Evolutionary conservation across 768 basidiomycete genomes (phyloP).

Genomic region (Lyophyllum semitale): DNA sequence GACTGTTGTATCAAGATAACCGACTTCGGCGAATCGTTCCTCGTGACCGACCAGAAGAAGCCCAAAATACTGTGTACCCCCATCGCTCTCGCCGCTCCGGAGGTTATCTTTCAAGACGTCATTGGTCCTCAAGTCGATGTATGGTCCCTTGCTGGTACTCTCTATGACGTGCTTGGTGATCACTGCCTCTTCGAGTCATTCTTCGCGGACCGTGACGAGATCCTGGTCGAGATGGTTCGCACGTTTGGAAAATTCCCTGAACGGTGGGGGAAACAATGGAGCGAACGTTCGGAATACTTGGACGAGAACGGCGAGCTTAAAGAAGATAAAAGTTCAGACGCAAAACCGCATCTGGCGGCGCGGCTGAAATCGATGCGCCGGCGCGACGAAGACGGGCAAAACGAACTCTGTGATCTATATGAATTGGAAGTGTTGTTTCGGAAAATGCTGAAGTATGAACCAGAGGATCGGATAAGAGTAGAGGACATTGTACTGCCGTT

Average conservation of each 20-base stretch:
- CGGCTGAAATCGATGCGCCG: not conserved
- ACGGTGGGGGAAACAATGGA: slow-evolving; percentile 4
- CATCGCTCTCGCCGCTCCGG: slow-evolving; percentile 7
- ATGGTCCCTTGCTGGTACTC: slow-evolving; percentile 4
- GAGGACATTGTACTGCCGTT: slow-evolving; percentile 9
- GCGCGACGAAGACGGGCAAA: not conserved
- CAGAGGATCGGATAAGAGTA: slow-evolving; percentile 4
- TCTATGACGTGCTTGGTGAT: slow-evolving; percentile 7
- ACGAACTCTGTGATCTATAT: slow-evolving; percentile 4
- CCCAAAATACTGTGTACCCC: not conserved
- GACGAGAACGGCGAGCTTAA: slow-evolving; percentile 2
- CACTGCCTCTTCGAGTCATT: slow-evolving; percentile 1
- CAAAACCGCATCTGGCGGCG: not conserved
- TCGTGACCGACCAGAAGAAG: not conserved
- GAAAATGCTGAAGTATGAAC: slow-evolving; percentile 5
- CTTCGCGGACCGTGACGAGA: slow-evolving; percentile 2
- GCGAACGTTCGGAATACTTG: not conserved
- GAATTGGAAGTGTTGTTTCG: slow-evolving; percentile 1
- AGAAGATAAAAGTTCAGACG: no score
- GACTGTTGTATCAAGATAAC: slow-evolving; percentile 8
- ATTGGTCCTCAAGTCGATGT: not conserved
- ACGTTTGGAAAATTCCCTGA: slow-evolving; percentile 5
- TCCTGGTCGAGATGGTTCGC: slow-evolving; percentile 3
- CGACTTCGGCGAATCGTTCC: slow-evolving; percentile 11
- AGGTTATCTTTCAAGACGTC: slow-evolving; percentile 1